phyloP scores from a whole-genome alignment of 2,329 filamentous ascomycete genomes.

The Penicillium crustosum region DNA sequence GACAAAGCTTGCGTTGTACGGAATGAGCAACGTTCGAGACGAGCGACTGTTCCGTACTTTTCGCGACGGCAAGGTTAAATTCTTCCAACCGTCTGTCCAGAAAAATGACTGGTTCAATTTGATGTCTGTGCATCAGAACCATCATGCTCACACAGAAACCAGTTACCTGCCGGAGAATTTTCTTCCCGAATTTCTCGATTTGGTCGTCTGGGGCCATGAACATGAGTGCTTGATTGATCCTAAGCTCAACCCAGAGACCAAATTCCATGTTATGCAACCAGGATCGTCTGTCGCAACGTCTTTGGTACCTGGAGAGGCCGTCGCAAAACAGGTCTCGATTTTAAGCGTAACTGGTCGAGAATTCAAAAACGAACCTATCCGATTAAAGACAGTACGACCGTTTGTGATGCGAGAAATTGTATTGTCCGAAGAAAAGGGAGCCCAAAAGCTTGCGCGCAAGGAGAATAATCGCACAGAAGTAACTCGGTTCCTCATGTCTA shows the following conservation, averaged over 20 bases:
- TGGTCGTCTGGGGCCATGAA: conserved; percentile 96
- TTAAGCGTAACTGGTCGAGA: conserved; percentile 79
- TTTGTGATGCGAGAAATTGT: conserved; percentile 85
- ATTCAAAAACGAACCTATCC: conserved; percentile 76
- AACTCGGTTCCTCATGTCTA: conserved; percentile 69
- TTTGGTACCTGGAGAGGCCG: conserved; percentile 82
- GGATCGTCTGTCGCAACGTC: conserved; percentile 96
- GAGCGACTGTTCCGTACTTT: conserved; percentile 94
- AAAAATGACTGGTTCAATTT: conserved; percentile 93
- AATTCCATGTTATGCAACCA: conserved; percentile 95
- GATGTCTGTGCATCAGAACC: conserved; percentile 93
- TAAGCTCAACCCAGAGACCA: conserved; percentile 75
- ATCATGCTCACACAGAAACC: conserved; percentile 85
- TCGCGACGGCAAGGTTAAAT: conserved; percentile 87
- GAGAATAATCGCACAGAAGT: conserved; percentile 81
- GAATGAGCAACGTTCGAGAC: conserved; percentile 92
- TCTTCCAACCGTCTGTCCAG: conserved; percentile 79
- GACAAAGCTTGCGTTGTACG: conserved; percentile 90
- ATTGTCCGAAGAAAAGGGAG: conserved; percentile 70
- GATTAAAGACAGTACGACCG: conserved; percentile 83
- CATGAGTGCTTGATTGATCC: conserved; percentile 94
- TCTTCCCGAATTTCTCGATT: conserved; percentile 83
- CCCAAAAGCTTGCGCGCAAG: conserved; percentile 74
- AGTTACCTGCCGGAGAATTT: conserved; percentile 94
- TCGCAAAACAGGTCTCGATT: conserved; percentile 86